phyloP scores from a whole-genome alignment of 768 basidiomycete genomes.

The Tricholomella constricta region DNA sequence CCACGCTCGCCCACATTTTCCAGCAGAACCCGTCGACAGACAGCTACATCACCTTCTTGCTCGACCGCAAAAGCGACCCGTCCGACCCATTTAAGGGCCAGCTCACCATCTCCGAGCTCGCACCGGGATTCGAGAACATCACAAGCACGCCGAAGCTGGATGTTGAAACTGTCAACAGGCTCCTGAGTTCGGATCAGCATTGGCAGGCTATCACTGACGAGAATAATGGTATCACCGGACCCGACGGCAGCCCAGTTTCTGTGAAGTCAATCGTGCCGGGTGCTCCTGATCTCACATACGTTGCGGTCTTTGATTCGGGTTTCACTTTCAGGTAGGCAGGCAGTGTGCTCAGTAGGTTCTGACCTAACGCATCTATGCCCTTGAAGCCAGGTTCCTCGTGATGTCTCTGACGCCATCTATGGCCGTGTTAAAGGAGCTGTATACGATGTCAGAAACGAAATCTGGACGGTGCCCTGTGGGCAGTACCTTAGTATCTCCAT shows the following conservation, averaged over 20 bases:
- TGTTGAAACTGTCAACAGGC: conserved; percentile 62
- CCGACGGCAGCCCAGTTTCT: conserved; percentile 65
- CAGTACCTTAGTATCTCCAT: conserved; percentile 73
- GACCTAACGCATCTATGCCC: background rate
- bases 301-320: conserved; percentile 77
- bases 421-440: conserved; percentile 74
- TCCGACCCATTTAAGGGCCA: conserved; percentile 43
- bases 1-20: conserved; percentile 67
- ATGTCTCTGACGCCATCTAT: conserved; percentile 80
- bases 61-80: conserved; percentile 61
- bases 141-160: conserved; percentile 62
- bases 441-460: conserved; percentile 54
- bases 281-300: conserved; percentile 62
- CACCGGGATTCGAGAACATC: conserved; percentile 64
- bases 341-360: background rate
- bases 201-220: conserved; percentile 77
- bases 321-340: conserved; percentile 46
- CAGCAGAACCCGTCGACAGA: conserved; percentile 51
- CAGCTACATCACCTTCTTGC: conserved; percentile 71
- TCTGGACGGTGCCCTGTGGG: conserved; percentile 76
- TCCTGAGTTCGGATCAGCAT: conserved; percentile 66
- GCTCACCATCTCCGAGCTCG: conserved; percentile 66
- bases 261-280: conserved; percentile 68
- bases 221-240: conserved; percentile 68
- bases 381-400: conserved; percentile 68